A percentile compares a stretch with the other conserved stretches of the same genome.
phyloP scores from a whole-genome alignment of 768 basidiomycete species.

The Termitomyces sp. region DNA sequence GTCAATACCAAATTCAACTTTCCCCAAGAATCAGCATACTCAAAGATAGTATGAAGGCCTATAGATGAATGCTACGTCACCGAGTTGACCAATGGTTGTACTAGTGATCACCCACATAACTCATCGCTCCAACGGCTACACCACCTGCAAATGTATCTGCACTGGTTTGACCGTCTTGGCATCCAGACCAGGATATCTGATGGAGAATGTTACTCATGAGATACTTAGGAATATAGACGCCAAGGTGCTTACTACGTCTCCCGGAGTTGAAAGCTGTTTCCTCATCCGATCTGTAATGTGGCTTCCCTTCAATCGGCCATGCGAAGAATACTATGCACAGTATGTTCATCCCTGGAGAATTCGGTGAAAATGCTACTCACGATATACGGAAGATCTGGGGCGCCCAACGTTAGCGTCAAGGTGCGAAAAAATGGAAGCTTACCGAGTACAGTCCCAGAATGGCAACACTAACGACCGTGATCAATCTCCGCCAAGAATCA shows the following conservation, averaged over 20 bases:
- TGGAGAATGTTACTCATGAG: neutral
- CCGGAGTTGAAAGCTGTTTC: slow-evolving; percentile 48
- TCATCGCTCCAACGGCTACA: slow-evolving; percentile 74
- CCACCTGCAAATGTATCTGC: slow-evolving; percentile 63
- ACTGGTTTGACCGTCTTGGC: slow-evolving; percentile 67
- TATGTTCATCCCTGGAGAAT: neutral
- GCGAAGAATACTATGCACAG: slow-evolving; percentile 47
- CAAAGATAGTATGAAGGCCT: slow-evolving; percentile 61
- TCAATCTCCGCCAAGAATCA: neutral
- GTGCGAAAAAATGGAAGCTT: slow-evolving; percentile 7
- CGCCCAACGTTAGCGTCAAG: neutral
- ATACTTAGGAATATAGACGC: slow-evolving; percentile 1
- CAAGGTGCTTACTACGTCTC: slow-evolving; percentile 54
- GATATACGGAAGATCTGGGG: slow-evolving; percentile 42
- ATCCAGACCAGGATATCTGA: slow-evolving; percentile 69
- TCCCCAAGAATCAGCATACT: slow-evolving; percentile 22
- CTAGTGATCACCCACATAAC: slow-evolving; percentile 44
- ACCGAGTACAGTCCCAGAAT: slow-evolving; percentile 52
- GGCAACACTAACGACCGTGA: slow-evolving; percentile 34
- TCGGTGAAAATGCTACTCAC: slow-evolving; percentile 20
- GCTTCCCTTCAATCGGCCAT: slow-evolving; percentile 44
- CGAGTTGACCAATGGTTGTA: neutral
- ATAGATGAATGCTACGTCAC: neutral
- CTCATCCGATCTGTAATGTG: slow-evolving; percentile 29
- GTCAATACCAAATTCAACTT: neutral